Evolutionary conservation across 306 rosid species (phyloP), one percentile per base, ranked within the genome.

Genomic region (Trifolium pratense): DNA sequence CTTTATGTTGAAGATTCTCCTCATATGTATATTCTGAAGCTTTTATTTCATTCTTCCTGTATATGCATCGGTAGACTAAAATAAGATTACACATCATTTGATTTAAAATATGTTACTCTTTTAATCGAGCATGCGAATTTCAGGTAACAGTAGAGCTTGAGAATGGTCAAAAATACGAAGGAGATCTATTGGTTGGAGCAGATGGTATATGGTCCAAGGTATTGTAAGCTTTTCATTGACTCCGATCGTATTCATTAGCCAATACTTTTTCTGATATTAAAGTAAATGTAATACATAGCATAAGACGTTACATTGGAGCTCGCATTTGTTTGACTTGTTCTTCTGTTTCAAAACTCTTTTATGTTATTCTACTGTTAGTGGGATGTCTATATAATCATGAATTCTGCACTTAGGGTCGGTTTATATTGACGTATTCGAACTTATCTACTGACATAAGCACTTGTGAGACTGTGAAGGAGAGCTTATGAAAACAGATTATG

Each of bases 151-250:
- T 95, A 78, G 81, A 78, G 51, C 91, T 95, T 55, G 96, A 91
- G 86, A 86, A 91, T 75, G 97, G 97, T 39, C 82, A 94, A 82
- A 81, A 76, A 71, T 89, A 77, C 56, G 99, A 88, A 68, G 99
- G 99, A 43, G 97, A 94, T 85, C 75, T 94, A 62, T 87, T 94
- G 82, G 91, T 94, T 73, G 99, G 99, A 77, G 97, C 99, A 9
- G 99, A 94, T 70, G 99, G 99, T 66, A 94, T 94, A 76, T 78
- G 97, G 93, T 94, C 99, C 66, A 89, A 94, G 99, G 99, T 91
- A 78, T 31, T 48, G 17, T 36, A 78, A 39, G 46, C 15, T 42
- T 62, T 71, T 55, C 52, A 48, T 48, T 21, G 17, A 66, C 57
- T 64, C 68, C 23, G 18, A 42, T 20, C 42, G 52, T 61, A 43